These are phyloP conservation scores for Aureobasidium sp. DNA, from an alignment of 2,329 filamentous ascomycete genomes.

Conservation along the genomic window DNA sequence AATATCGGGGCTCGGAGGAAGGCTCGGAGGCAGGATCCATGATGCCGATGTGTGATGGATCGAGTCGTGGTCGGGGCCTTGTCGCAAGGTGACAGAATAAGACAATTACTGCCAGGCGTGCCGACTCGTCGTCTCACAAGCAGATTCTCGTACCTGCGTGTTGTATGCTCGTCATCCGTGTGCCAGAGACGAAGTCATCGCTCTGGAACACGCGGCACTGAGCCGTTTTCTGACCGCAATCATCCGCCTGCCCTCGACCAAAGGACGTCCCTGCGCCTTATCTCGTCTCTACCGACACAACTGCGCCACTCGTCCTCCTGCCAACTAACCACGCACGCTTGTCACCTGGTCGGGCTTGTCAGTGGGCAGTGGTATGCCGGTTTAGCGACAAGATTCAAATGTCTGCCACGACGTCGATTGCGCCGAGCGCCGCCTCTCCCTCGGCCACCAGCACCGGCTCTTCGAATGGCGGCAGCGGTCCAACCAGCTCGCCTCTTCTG, in stretches of 20 bases:
- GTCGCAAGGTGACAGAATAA: background rate
- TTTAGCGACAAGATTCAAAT: background rate
- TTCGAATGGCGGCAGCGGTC: constrained; percentile 33
- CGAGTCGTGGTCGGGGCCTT: background rate
- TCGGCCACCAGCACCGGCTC: constrained; percentile 21
- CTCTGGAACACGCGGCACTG: background rate
- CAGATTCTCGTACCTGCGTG: background rate
- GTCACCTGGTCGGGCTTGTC: background rate
- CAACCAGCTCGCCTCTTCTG: constrained; percentile 66
- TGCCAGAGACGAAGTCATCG: background rate
- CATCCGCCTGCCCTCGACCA: background rate
- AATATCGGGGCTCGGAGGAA: background rate
- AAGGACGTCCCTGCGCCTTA: background rate
- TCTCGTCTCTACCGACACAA: background rate
- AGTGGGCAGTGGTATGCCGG: background rate
- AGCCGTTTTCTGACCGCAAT: constrained; percentile 4
- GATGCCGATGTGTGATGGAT: background rate
- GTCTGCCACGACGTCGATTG: constrained; percentile 13
- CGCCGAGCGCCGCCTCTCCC: constrained; percentile 17
- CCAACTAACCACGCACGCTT: background rate
- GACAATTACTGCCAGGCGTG: background rate
- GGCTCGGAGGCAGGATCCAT: background rate
- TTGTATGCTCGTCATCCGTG: background rate
- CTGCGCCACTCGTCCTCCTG: background rate
- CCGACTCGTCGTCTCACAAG: constrained; percentile 2